Evolutionary conservation across 2,329 filamentous ascomycete species (phyloP).

Genomic region (Tolypocladium capitatum): DNA sequence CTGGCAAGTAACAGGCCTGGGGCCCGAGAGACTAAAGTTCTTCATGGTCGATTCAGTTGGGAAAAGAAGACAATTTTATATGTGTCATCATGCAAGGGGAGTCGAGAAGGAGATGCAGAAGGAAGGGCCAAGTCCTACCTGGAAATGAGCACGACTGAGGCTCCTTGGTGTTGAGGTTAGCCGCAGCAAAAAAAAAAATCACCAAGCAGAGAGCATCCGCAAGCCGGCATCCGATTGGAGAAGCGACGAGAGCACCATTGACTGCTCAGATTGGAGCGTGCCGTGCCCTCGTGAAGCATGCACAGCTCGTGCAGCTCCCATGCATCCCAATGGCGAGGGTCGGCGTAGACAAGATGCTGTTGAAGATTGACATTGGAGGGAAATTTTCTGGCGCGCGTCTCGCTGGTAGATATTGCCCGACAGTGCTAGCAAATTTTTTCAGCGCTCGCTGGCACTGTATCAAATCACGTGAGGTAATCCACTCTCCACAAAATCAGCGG

Average conservation of each 20-base stretch:
- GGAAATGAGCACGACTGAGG: not conserved
- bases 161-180: not conserved
- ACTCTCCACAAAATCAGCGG: conserved; percentile 3
- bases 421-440: conserved; percentile 19
- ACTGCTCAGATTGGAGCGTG: not conserved
- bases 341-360: not conserved
- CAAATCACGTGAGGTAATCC: conserved; percentile 10
- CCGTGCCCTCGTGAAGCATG: not conserved
- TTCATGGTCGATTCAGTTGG: conserved; percentile 81
- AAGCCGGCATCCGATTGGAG: not conserved
- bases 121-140: conserved; percentile 12
- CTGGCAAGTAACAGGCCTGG: conserved; percentile 80
- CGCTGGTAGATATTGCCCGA: conserved; percentile 16
- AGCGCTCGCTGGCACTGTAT: conserved; percentile 14
- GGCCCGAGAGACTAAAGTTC: conserved; percentile 57
- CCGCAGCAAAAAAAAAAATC: not conserved
- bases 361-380: not conserved
- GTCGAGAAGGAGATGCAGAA: conserved; percentile 4
- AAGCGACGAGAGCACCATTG: not conserved
- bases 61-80: conserved; percentile 66
- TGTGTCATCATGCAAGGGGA: conserved; percentile 56
- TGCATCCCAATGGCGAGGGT: not conserved
- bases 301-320: not conserved
- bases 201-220: not conserved
- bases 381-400: not conserved